Base-by-base conservation (phyloP, 2,329 filamentous ascomycete genomes). In the Xylaria sp. region DNA sequence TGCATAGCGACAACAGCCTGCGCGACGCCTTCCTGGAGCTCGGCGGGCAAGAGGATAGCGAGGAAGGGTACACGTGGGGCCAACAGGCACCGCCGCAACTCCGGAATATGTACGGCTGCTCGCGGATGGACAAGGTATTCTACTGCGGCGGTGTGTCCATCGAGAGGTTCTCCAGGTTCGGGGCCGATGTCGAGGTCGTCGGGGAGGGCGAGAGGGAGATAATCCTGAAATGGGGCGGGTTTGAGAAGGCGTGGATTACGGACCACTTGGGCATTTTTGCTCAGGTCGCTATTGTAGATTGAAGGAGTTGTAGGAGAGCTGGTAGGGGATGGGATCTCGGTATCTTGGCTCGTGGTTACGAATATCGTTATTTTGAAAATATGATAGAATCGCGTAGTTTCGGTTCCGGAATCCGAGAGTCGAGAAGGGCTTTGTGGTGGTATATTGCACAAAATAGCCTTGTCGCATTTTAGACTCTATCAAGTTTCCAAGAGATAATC, bases 11-110 rank as follows among this genome's bases (percentile, higher is more conserved):
- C 0, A 84, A 87, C 65, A 75, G 75, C 0, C 81, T 88, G 1
- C 76, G 78, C n/a, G 86, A 88, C 73, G 83, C 83, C 0, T 88
- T 84, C 72, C 79, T 88, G 4, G 80, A 81, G 60, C 78, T 82
- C 12, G 85, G 85, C 1, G 85, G 85, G 0, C 54, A 72, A 2
- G 86, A 87, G 66, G 82, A 83, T 50, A 80, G 77, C 54, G 81
- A 84, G 0, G 79, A 82, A 3, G 85, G 83, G 0, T 85, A 83
- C 69, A 88, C 87, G 0, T 88, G 86, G 86, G 86, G 86, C 0
- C 83, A 86, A 69, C 86, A 88, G 78, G 81, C 81, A 8, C 74
- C 81, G 1, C 79, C 79, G 4, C 74, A 44, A 47, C 71, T 81
- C 71, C 78, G 82, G 54, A 72, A 81, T 37, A 76, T 72, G 55